Conservation (phyloP, 345 rosid genomes). For the Physaria fendleri region DNA sequence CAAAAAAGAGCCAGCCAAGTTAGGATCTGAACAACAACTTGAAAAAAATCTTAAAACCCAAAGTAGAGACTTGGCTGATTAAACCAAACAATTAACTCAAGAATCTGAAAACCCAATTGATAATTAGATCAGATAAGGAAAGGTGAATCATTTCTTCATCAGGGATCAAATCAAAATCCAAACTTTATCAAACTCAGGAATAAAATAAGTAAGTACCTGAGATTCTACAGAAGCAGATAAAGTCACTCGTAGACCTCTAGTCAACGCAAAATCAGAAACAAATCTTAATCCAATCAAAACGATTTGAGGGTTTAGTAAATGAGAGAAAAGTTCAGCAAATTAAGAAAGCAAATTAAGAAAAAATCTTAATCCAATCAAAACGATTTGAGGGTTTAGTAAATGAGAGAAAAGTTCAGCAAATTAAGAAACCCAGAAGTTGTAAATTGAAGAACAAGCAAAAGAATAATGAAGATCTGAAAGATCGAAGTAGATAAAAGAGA, state of each 20-base stretch:
- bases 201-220: conserved; percentile 7
- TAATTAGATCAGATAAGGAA: conserved; percentile 1
- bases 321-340: neutral
- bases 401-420: neutral
- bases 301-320: conserved; percentile 9
- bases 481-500: neutral
- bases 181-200: conserved; percentile 10
- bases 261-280: neutral
- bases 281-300: neutral
- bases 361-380: neutral
- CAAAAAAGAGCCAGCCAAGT: neutral
- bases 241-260: conserved; percentile 12
- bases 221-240: conserved; percentile 13
- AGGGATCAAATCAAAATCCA: neutral
- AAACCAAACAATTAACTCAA: neutral
- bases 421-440: no score
- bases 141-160: neutral
- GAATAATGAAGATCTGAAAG: conserved; percentile 3
- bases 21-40: neutral
- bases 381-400: conserved; percentile 10
- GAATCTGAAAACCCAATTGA: neutral
- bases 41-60: neutral
- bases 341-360: no score
- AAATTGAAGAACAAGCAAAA: neutral
- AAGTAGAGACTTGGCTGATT: neutral